Evolutionary conservation across 345 rosid genomes (phyloP).

Genomic region (Carallia brachiata): DNA sequence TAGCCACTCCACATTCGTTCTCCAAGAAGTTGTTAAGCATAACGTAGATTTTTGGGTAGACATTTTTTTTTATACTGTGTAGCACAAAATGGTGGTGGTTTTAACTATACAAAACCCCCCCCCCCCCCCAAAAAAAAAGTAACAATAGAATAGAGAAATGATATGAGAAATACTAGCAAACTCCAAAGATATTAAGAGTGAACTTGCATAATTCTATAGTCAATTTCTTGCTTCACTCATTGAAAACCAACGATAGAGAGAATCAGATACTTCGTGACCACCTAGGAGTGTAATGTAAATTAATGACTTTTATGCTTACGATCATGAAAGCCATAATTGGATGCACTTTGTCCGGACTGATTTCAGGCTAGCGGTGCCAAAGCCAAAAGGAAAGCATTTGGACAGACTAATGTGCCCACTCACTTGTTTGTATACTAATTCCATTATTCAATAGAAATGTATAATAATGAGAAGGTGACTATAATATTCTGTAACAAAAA

Average conservation of each 20-base stretch:
- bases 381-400: neutral
- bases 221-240: constrained; percentile 31
- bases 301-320: neutral
- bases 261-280: constrained; percentile 28
- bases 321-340: neutral
- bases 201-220: neutral
- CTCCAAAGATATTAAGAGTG: neutral
- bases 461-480: constrained; percentile 31
- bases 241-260: constrained; percentile 26
- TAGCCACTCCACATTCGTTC: too few species aligned
- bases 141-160: too few species aligned
- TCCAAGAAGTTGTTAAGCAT: too few species aligned
- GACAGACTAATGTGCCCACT: constrained; percentile 18
- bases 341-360: neutral
- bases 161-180: neutral
- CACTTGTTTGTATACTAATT: too few species aligned
- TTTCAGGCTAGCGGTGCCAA: neutral
- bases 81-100: too few species aligned
- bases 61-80: too few species aligned
- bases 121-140: too few species aligned
- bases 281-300: constrained; percentile 1
- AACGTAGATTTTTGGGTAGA: too few species aligned
- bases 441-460: constrained; percentile 7
- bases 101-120: too few species aligned
- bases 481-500: constrained; percentile 35